Percentiles rank a stretch among this genome's conserved stretches.
phyloP scores from a whole-genome alignment of 1,284 basidiomycete genomes.

The Ustilago nuda region DNA sequence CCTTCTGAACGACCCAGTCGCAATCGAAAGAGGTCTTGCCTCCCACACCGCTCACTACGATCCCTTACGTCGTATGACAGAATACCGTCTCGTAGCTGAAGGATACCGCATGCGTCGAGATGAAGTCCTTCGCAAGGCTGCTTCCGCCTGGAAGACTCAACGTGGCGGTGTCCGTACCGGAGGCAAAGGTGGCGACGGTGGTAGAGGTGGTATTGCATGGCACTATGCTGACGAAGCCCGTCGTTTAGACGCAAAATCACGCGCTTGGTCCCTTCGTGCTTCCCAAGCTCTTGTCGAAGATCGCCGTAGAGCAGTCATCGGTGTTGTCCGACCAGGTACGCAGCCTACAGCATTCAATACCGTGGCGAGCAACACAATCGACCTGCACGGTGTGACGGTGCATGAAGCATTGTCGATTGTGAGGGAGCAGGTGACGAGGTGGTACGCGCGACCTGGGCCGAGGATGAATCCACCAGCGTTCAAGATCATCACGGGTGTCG shows the following conservation, averaged over 20 bases:
- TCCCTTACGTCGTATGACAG: conserved; percentile 42
- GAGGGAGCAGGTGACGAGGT: conserved; percentile 60
- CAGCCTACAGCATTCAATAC: conserved; percentile 11
- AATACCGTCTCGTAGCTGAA: conserved; percentile 50
- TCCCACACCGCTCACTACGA: conserved; percentile 36
- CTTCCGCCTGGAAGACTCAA: conserved; percentile 42
- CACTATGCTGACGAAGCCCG: conserved; percentile 69
- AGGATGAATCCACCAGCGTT: conserved; percentile 50
- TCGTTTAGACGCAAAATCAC: conserved; percentile 63
- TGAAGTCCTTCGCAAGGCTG: conserved; percentile 65
- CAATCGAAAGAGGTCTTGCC: conserved; percentile 29
- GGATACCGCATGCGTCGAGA: conserved; percentile 66
- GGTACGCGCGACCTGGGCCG: conserved; percentile 55
- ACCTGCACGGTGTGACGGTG: conserved; percentile 69
- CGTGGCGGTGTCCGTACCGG: conserved; percentile 38
- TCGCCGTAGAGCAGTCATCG: conserved; percentile 46
- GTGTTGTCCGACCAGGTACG: conserved; percentile 25
- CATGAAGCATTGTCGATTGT: conserved; percentile 69
- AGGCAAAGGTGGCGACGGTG: conserved; percentile 36
- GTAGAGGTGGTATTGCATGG: conserved; percentile 50
- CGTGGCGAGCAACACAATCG: conserved; percentile 55
- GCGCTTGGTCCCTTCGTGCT: conserved; percentile 67
- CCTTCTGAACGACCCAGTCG: conserved; percentile 26
- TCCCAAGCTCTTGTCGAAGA: conserved; percentile 67
- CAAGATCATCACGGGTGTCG: conserved; percentile 69